A percentile compares a stretch with the other conserved stretches of the same genome.
phyloP scores from a whole-genome alignment of 164 flowering plant species.

The Dillenia suffruticosa region DNA sequence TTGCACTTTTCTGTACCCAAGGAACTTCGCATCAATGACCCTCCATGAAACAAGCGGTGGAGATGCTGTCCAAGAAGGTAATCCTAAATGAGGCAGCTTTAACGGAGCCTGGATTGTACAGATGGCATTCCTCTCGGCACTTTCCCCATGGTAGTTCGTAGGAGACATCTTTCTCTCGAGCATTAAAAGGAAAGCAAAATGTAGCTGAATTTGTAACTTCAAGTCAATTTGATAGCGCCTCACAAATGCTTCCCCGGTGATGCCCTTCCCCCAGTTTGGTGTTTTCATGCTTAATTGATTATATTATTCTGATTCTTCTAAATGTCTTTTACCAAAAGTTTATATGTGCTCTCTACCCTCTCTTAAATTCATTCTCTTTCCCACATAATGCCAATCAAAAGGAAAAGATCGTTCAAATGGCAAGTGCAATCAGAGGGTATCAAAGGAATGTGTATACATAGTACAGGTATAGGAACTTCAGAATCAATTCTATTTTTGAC shows the following conservation, averaged over 20 bases:
- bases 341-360: too few species aligned
- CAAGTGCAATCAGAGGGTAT: too few species aligned
- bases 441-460: too few species aligned
- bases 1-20: constrained; percentile 85
- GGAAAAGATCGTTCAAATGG: too few species aligned
- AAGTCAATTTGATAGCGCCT: constrained; percentile 13
- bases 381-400: too few species aligned
- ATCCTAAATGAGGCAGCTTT: constrained; percentile 46
- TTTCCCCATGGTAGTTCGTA: constrained; percentile 18
- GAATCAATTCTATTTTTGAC: too few species aligned
- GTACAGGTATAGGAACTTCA: too few species aligned
- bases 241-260: constrained; percentile 62
- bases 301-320: background rate
- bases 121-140: constrained; percentile 9
- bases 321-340: background rate
- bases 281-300: background rate
- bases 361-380: too few species aligned
- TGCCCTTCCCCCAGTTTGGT: background rate
- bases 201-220: constrained; percentile 19
- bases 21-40: constrained; percentile 63
- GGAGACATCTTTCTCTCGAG: constrained; percentile 22
- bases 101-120: constrained; percentile 55
- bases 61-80: constrained; percentile 63
- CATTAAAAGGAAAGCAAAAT: constrained; percentile 24
- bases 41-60: constrained; percentile 66